Percentiles rank a stretch among this genome's conserved stretches.
Conservation (phyloP, 139 green algal genomes). For the Ostreobium quekettii region DNA sequence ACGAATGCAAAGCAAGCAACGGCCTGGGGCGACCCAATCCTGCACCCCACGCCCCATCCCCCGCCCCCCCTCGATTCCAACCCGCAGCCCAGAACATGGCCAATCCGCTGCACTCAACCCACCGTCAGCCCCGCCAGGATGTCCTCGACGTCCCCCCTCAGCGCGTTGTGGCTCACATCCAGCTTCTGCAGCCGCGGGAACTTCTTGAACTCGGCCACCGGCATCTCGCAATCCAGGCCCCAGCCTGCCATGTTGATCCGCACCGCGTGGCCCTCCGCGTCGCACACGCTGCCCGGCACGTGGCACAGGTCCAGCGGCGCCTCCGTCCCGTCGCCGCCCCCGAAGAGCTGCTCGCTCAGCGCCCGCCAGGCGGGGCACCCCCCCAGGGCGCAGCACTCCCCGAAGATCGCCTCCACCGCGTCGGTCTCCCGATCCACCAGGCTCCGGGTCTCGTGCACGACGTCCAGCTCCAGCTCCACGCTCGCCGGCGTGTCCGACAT, state of each 20-base stretch:
- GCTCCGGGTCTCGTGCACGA: neutral
- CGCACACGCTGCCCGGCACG: neutral
- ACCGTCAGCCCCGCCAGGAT: no score
- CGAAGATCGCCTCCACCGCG: neutral
- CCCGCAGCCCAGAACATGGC: no score
- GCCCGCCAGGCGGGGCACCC: neutral
- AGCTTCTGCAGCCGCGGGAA: neutral
- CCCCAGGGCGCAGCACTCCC: neutral
- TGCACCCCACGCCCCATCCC: no score
- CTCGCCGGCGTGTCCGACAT: neutral
- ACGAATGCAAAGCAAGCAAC: no score
- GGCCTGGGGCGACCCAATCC: no score
- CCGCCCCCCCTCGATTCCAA: no score
- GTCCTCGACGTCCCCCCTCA: slow-evolving; percentile 1
- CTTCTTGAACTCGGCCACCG: neutral
- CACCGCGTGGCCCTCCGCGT: neutral
- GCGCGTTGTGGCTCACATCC: neutral
- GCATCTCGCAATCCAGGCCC: neutral
- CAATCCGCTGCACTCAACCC: no score
- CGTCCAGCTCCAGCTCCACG: neutral
- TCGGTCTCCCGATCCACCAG: neutral
- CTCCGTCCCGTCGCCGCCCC: no score
- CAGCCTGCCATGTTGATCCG: neutral
- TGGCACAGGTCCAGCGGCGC: slow-evolving; percentile 1
- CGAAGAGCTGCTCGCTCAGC: neutral